phyloP scores from a whole-genome alignment of 2,329 filamentous ascomycete species.

The Fusarium sterilihyphosum region DNA sequence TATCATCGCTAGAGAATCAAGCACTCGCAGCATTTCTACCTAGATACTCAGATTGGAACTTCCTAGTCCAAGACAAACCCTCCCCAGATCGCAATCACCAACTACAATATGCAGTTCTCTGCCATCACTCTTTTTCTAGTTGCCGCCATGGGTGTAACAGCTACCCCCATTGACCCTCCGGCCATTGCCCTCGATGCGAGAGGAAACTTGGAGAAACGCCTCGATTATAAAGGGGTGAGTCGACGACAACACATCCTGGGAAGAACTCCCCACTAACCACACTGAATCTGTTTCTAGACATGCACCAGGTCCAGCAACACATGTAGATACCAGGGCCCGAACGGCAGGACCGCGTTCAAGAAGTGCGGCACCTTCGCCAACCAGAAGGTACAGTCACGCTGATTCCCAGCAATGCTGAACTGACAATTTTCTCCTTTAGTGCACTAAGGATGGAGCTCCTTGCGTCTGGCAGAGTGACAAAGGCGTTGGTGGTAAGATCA shows the following conservation, averaged over 20 bases:
- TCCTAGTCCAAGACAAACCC: background rate
- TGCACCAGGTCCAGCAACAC: background rate
- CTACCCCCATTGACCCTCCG: background rate
- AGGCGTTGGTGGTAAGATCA: background rate
- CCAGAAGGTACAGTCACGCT: background rate
- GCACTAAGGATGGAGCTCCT: background rate
- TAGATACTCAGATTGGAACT: background rate
- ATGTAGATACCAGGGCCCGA: background rate
- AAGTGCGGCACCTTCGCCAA: background rate
- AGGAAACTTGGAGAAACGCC: background rate
- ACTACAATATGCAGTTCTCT: background rate
- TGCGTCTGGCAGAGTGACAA: background rate
- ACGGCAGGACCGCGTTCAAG: background rate
- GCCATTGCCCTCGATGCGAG: background rate
- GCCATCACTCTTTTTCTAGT: background rate
- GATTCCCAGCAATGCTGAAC: accelerated
- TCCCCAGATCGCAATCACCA: background rate
- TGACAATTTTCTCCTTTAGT: background rate
- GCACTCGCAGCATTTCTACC: background rate
- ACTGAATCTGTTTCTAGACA: background rate
- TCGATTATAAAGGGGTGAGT: background rate
- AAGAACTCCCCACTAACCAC: accelerated
- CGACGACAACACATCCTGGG: background rate
- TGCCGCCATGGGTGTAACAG: background rate
- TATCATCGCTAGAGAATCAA: background rate